A percentile compares a stretch with the other conserved stretches of the same genome.
phyloP scores from a whole-genome alignment of 495 filamentous ascomycete species.

The Venustampulla echinocandica region DNA sequence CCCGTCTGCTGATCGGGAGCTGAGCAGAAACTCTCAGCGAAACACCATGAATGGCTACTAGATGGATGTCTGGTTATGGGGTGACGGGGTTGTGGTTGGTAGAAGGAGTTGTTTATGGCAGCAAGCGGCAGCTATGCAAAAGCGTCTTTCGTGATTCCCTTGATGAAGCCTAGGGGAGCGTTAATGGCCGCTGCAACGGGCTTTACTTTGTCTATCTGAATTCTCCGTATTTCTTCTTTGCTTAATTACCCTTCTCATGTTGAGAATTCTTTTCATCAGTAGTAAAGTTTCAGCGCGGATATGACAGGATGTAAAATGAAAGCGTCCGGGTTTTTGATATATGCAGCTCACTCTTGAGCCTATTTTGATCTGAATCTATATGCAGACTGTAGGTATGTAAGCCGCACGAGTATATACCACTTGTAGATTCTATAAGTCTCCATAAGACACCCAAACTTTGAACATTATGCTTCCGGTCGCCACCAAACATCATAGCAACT shows the following conservation, averaged over 20 bases:
- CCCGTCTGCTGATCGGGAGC: conserved; percentile 84
- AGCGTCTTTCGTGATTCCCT: conserved; percentile 24
- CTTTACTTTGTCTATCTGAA: conserved; percentile 21
- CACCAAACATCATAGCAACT: too few species aligned
- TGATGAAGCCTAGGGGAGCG: conserved; percentile 19
- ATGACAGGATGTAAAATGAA: conserved; percentile 9
- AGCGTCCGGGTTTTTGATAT: neutral
- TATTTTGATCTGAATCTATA: conserved; percentile 5
- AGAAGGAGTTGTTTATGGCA: conserved; percentile 20
- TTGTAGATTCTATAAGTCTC: too few species aligned
- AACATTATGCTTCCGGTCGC: too few species aligned
- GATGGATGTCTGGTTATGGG: conserved; percentile 6
- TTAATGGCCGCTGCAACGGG: conserved; percentile 18
- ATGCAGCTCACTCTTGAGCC: conserved; percentile 2
- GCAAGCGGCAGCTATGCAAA: conserved; percentile 24
- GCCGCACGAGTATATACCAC: too few species aligned
- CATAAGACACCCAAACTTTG: too few species aligned
- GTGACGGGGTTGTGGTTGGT: neutral
- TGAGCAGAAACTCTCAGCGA: conserved; percentile 92
- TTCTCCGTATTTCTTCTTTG: conserved; percentile 23
- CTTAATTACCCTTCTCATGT: conserved; percentile 27
- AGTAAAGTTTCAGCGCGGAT: conserved; percentile 10
- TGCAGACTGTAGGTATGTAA: too few species aligned
- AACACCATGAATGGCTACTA: conserved; percentile 98
- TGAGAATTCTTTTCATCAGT: conserved; percentile 24